A percentile compares a stretch with the other conserved stretches of the same genome.
These are phyloP conservation scores for Xylariomycetidae sp. DNA, from an alignment of 2,329 filamentous ascomycete species.

Conservation along the genomic window DNA sequence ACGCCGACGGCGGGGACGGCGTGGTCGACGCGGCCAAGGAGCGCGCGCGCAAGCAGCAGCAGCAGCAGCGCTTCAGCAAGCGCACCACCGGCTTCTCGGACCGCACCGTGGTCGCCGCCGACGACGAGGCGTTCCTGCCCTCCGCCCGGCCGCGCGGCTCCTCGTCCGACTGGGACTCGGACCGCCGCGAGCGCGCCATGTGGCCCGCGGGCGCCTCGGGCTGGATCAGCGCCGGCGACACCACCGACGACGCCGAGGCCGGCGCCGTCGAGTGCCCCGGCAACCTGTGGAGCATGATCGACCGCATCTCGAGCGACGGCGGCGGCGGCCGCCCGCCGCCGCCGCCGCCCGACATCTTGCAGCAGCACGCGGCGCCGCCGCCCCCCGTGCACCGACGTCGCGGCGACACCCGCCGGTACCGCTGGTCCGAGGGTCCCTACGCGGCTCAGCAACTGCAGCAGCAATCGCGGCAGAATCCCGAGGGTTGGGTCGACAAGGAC, in stretches of 20 bases:
- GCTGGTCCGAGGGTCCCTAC: no score
- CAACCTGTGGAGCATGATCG: constrained; percentile 4
- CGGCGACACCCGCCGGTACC: neutral
- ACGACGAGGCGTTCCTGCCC: constrained; percentile 3
- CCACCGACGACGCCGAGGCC: constrained; percentile 4
- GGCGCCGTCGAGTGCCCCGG: constrained; percentile 2
- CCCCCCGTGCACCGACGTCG: neutral
- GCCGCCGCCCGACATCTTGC: neutral
- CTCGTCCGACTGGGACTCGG: constrained; percentile 6
- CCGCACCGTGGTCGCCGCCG: neutral
- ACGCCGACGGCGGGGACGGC: neutral
- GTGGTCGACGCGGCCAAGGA: constrained; percentile 3
- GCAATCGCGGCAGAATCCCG: no score
- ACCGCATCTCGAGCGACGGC: constrained; percentile 2
- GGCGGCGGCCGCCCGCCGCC: neutral
- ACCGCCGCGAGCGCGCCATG: constrained; percentile 3
- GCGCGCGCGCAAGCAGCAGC: no score
- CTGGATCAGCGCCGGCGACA: constrained; percentile 2
- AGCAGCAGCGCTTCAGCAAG: constrained; percentile 4
- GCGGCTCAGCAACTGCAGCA: no score
- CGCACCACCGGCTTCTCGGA: neutral
- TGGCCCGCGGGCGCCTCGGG: constrained; percentile 4
- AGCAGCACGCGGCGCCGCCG: neutral
- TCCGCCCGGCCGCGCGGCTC: constrained; percentile 1
- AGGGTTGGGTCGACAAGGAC: no score